Percentiles rank a stretch among this genome's conserved stretches.
Evolutionary conservation across 768 basidiomycete species (phyloP).

Genomic region (Boletus tomentosulus): DNA sequence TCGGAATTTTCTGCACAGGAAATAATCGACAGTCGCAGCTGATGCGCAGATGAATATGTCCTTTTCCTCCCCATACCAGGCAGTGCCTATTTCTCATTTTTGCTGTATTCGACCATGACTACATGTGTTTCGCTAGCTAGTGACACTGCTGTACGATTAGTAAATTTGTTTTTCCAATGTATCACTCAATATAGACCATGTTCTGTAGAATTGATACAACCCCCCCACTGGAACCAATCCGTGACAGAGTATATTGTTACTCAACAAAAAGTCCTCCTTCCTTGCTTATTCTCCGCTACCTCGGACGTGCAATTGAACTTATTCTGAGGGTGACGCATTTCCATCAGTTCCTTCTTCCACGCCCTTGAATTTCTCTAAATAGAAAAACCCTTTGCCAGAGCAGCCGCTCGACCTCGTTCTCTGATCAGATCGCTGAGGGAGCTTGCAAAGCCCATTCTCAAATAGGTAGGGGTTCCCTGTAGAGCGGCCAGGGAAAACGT

Average conservation of each 20-base stretch:
- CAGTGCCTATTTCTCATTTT: conserved; percentile 1
- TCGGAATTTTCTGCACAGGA: conserved; percentile 38
- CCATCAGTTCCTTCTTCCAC: not conserved
- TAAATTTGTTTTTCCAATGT: conserved; percentile 5
- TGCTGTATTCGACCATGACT: conserved; percentile 5
- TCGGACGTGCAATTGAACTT: not conserved
- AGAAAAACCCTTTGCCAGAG: not conserved
- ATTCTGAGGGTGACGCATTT: not conserved
- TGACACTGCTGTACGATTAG: conserved; percentile 9
- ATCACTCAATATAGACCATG: not conserved
- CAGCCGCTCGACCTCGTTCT: not conserved
- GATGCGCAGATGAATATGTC: conserved; percentile 6
- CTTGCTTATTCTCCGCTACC: not conserved
- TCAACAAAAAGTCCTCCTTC: conserved; percentile 28
- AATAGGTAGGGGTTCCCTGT: not conserved
- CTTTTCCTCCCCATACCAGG: not conserved
- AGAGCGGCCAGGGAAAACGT: not conserved
- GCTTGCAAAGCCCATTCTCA: not conserved
- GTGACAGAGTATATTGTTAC: not conserved
- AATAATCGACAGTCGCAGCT: conserved; percentile 20
- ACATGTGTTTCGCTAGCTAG: conserved; percentile 3
- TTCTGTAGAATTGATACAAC: not conserved
- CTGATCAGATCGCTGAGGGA: not conserved
- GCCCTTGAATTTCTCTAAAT: not conserved
- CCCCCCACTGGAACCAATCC: no score